These are phyloP conservation scores for Phoenix dactylifera DNA, from an alignment of 176 grass and related monocot species.

Conservation along the genomic window DNA sequence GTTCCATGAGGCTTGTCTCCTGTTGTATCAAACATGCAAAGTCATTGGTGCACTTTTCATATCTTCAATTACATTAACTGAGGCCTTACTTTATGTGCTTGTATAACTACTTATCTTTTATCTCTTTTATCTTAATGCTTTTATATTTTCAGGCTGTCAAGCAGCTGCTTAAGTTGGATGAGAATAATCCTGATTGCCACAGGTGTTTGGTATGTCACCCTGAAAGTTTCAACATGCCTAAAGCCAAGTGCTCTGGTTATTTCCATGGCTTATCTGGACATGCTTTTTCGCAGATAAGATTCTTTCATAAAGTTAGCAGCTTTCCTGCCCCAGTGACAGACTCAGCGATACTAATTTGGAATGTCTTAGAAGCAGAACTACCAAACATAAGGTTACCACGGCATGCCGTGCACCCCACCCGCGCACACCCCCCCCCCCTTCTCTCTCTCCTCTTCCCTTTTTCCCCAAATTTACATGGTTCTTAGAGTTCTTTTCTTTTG, in stretches of 20 bases:
- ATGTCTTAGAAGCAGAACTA: conserved; percentile 77
- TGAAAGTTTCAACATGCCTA: conserved; percentile 4
- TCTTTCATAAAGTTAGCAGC: conserved; percentile 78
- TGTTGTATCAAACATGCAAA: too few relatives aligned
- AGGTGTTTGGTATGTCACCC: conserved; percentile 68
- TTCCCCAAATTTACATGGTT: neutral
- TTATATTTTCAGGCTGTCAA: conserved; percentile 70
- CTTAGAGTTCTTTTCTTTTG: conserved; percentile 11
- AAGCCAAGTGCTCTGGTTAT: neutral
- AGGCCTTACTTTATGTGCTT: too few relatives aligned
- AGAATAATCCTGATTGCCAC: conserved; percentile 70
- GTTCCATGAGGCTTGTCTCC: too few relatives aligned
- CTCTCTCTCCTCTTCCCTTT: too few relatives aligned
- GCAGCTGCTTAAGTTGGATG: conserved; percentile 77
- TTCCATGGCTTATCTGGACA: conserved; percentile 4
- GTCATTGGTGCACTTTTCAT: too few relatives aligned
- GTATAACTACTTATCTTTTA: neutral
- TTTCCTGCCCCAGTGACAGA: conserved; percentile 62
- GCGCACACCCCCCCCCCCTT: conserved; percentile 1
- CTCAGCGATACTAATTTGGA: conserved; percentile 83
- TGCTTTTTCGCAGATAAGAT: conserved; percentile 54
- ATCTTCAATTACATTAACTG: too few relatives aligned
- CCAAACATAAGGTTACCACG: conserved; percentile 62
- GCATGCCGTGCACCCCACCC: neutral
- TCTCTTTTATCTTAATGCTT: conserved; percentile 3